Percentiles rank a stretch among this genome's conserved stretches.
These are phyloP conservation scores for Pseudozyma tsukubaensis DNA, from an alignment of 1,284 basidiomycete genomes.

Conservation along the genomic window DNA sequence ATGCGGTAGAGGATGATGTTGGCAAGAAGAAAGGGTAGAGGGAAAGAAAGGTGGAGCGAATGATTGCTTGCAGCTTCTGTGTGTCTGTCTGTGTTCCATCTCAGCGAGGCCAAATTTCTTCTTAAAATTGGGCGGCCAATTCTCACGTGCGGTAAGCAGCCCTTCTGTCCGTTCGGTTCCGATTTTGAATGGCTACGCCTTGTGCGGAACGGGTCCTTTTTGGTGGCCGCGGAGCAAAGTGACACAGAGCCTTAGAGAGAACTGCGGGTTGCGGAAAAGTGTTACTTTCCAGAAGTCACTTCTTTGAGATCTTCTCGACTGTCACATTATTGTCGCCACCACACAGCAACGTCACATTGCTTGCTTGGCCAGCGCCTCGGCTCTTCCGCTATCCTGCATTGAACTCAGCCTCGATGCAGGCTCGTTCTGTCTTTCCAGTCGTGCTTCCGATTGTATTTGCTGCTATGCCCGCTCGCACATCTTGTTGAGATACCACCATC, in stretches of 20 bases:
- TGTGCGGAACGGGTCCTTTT: no score
- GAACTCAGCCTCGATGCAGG: slow-evolving; percentile 10
- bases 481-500: no score
- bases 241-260: slow-evolving; percentile 6
- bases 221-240: no score
- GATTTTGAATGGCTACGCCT: not conserved
- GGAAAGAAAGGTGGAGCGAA: not conserved
- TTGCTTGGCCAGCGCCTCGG: not conserved
- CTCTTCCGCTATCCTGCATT: no score
- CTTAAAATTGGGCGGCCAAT: slow-evolving; percentile 8
- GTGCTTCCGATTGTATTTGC: no score
- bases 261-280: not conserved
- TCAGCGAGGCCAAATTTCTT: slow-evolving; percentile 18
- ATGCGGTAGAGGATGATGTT: slow-evolving; percentile 1
- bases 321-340: slow-evolving; percentile 17
- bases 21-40: not conserved
- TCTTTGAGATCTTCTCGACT: slow-evolving; percentile 3
- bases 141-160: slow-evolving; percentile 31
- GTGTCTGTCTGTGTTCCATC: not conserved
- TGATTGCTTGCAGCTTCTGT: no score
- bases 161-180: slow-evolving; percentile 10
- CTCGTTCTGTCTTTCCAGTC: no score
- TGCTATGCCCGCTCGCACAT: no score
- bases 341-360: slow-evolving; percentile 14
- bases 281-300: slow-evolving; percentile 31